Base-by-base conservation (phyloP, 352 stramenopile species). In the Pythium volutum region DNA sequence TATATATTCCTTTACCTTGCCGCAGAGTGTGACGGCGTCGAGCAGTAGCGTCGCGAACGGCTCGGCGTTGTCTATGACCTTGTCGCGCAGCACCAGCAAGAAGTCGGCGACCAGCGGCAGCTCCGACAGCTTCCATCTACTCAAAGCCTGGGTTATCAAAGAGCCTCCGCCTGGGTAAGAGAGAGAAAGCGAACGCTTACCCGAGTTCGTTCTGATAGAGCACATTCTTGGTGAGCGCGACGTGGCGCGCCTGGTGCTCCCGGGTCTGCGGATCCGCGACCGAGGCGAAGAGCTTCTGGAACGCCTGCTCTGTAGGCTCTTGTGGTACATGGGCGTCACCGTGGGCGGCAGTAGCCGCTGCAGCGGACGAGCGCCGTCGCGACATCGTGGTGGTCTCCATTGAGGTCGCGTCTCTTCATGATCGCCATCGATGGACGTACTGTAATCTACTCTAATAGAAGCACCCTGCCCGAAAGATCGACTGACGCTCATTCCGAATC, bases 191-290 rank as follows among this genome's bases (percentile, higher is more conserved):
- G n/a, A 18, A 0, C 11, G 1, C 56, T 18, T 55, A 92, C 84
- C 84, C 84, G 1, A 64, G 52, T 54, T 88, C 81, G 57, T 89
- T 88, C 39, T 81, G 77, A 55, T 85, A 88, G 26, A 92, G 65
- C n/a, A 90, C 73, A 34, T 89, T 84, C 69, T 91, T 88, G 31
- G 81, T 76, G 25, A 93, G 72, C 22, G 85, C 85, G 47, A 91
- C 69, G 34, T 94, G 81, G 29, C 83, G 72, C 45, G 77, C 75
- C 59, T 90, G 79, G 23, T 86, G 76, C 4, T 78, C 74, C n/a
- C 61, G 62, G 20, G 83, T 91, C 75, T 92, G 78, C 11, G 70
- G 79, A 48, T 92, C 80, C 12, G 46, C 50, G 25, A 88, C 67
- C 1, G 77, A 84, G 26, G 61, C 64, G 43, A 90, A 90, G 42